Evolutionary conservation across 208 protist genomes (phyloP), one percentile per base, ranked within the genome.

Genomic region (Trypanosoma platydactyli): DNA sequence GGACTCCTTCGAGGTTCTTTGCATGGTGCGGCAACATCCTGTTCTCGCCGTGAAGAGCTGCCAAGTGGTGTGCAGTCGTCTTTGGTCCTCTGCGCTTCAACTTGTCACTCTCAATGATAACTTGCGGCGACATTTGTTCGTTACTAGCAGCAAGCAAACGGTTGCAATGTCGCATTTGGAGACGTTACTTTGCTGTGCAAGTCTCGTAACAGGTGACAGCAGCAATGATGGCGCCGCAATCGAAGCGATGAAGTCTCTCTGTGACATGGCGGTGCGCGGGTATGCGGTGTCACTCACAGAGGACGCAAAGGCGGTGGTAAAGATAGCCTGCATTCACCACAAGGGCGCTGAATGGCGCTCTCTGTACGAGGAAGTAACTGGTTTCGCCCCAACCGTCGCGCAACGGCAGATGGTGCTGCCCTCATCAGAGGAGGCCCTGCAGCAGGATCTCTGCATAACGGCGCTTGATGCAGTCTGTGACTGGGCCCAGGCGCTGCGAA

Each of bases 331-430:
- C 50, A 73, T 68, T 49, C 41, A 70, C 9, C 20, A 27, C 18
- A 24, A 50, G 18, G 66, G 73, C 4, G 22, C 45, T 12, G 24
- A 29, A 1, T 83, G 72, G 73, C 64, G 57, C 4, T 6, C 45
- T 1, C 22, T 72, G 1, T 79, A 71, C 50, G 29, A 50, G 13
- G 25, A 46, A n/a, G 35, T 83, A n/a, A 79, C 69, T 0, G 70
- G 64, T 0, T 49, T 44, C 50, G 22, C 38, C 0, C 66, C 78
- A 5, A 49, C n/a, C 5, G 42, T 69, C 7, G 56, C 50, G 12
- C 59, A 44, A 25, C 78, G 78, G 12, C 30, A 42, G 30, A 33
- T 51, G 2, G 22, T 45, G 35, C 46, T 77, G n/a, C 30, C 69
- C 18, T 6, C 29, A 1, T 60, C 16, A 11, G 68, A 79, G 13